Evolutionary conservation across 2,329 filamentous ascomycete genomes (phyloP).

Genomic region (Talaromyces sp.): DNA sequence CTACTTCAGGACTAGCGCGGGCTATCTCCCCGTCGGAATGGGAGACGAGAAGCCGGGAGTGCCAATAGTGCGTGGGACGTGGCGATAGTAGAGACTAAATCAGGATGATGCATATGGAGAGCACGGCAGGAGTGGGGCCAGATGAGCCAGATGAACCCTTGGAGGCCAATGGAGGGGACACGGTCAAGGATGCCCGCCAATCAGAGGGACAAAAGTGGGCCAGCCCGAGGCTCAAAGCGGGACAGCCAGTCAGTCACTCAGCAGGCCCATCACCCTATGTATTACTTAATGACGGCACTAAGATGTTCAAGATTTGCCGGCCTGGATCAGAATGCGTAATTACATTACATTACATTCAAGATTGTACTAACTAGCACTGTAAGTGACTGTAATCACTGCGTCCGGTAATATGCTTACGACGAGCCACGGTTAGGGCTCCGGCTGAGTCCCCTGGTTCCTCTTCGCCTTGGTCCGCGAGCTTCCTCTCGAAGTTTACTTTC

Average conservation of each 20-base stretch:
- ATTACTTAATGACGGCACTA: conserved; percentile 4
- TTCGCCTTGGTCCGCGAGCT: not conserved
- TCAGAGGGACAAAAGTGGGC: not conserved
- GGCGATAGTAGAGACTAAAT: not conserved
- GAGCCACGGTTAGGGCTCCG: not conserved
- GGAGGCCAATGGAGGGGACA: not conserved
- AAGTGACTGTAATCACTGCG: not conserved
- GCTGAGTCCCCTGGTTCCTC: not conserved
- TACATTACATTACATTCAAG: not conserved
- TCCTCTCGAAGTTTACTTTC: conserved; percentile 1
- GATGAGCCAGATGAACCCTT: not conserved
- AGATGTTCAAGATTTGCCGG: not conserved
- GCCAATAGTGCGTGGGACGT: not conserved
- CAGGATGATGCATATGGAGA: not conserved
- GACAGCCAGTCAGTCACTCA: not conserved
- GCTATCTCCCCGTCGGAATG: conserved; percentile 5
- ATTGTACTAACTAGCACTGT: not conserved
- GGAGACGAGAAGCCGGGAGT: not conserved
- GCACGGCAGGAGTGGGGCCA: not conserved
- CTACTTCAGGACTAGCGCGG: not conserved
- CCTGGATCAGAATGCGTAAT: not conserved
- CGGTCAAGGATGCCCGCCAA: not conserved
- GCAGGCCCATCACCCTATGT: too few relatives aligned
- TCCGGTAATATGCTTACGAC: not conserved
- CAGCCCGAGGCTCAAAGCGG: not conserved